A percentile compares a stretch with the other conserved stretches of the same genome.
Conservation (phyloP, 2,329 filamentous ascomycete species). For the Trichoderma sp. region DNA sequence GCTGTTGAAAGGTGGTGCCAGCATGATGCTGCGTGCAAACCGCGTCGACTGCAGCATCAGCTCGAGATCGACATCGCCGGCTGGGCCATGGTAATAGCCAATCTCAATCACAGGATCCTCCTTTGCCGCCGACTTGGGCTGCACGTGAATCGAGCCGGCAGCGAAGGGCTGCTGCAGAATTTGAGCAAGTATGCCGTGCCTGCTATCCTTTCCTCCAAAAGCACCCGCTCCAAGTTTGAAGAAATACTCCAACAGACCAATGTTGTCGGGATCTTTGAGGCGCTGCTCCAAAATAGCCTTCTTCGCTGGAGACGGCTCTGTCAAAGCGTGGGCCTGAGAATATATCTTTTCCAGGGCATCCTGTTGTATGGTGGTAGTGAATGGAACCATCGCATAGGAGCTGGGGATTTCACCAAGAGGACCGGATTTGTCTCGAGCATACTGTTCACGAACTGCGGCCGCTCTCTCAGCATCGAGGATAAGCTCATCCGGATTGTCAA, state of each 20-base stretch:
- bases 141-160: conserved; percentile 50
- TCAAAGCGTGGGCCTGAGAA: conserved; percentile 29
- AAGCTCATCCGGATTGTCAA: conserved; percentile 46
- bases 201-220: conserved; percentile 41
- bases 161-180: conserved; percentile 56
- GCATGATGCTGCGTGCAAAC: conserved; percentile 44
- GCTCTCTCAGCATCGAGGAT: conserved; percentile 33
- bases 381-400: conserved; percentile 47
- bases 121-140: conserved; percentile 15
- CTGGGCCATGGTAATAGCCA: conserved; percentile 42
- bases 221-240: conserved; percentile 53
- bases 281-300: conserved; percentile 37
- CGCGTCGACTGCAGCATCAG: conserved; percentile 45
- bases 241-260: conserved; percentile 52
- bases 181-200: conserved; percentile 51
- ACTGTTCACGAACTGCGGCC: conserved; percentile 40
- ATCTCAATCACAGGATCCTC: conserved; percentile 46
- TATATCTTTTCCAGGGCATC: conserved; percentile 31
- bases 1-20: conserved; percentile 40
- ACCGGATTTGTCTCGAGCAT: conserved; percentile 36
- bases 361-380: conserved; percentile 38
- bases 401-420: conserved; percentile 44
- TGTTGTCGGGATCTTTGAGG: conserved; percentile 34
- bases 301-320: conserved; percentile 31
- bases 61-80: conserved; percentile 46